phyloP scores from a whole-genome alignment of 2,329 filamentous ascomycete genomes.

The Cordyceps farinosa region DNA sequence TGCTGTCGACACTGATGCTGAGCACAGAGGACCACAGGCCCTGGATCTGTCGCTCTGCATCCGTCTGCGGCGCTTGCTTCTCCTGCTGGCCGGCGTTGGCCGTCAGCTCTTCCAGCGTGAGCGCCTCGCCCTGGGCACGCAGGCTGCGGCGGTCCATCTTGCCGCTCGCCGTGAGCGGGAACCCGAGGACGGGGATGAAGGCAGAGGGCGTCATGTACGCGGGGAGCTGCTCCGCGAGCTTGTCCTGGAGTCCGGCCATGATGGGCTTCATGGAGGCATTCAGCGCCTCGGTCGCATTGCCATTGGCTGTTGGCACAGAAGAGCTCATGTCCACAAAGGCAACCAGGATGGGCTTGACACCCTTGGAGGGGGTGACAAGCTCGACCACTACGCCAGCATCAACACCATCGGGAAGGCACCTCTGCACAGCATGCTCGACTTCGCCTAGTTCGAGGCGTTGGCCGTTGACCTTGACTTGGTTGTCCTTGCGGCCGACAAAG shows the following conservation, averaged over 20 bases:
- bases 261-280: constrained; percentile 6
- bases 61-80: not conserved
- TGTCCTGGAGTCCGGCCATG: constrained; percentile 2
- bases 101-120: constrained; percentile 11
- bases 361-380: constrained; percentile 14
- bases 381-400: constrained; percentile 17
- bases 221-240: constrained; percentile 15
- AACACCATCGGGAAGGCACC: not conserved
- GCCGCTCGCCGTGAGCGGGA: constrained; percentile 10
- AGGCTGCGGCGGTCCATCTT: constrained; percentile 18
- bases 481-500: constrained; percentile 49
- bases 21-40: constrained; percentile 41
- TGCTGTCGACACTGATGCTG: constrained; percentile 29
- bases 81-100: constrained; percentile 15
- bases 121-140: constrained; percentile 12
- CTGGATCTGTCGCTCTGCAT: constrained; percentile 21
- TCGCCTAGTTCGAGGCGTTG: constrained; percentile 45
- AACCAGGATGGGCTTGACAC: constrained; percentile 16
- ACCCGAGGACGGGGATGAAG: constrained; percentile 16
- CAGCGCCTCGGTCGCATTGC: not conserved
- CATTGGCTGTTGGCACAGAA: not conserved
- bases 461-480: constrained; percentile 54
- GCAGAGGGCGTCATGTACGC: constrained; percentile 22
- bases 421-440: constrained; percentile 21
- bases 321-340: constrained; percentile 16